These are phyloP conservation scores for Coemansia reversa DNA, from an alignment of 192 early-diverging fungal genomes.

Conservation along the genomic window DNA sequence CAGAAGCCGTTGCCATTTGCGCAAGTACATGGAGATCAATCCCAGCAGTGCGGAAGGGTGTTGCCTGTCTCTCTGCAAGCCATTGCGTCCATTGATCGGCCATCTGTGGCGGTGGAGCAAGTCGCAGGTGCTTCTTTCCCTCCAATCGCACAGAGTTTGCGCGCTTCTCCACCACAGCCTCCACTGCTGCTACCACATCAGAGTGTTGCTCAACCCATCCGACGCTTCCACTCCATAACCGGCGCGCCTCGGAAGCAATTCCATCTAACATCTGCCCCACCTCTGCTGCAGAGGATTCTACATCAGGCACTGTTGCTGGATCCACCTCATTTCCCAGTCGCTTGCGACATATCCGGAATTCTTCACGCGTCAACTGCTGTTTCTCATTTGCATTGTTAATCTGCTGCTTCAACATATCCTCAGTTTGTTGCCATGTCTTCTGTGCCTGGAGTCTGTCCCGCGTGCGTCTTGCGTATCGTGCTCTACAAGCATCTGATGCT, in stretches of 20 bases:
- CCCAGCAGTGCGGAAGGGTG: conserved; percentile 35
- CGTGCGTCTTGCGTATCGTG: conserved; percentile 31
- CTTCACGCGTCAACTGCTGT: conserved; percentile 7
- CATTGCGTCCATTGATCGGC: conserved; percentile 40
- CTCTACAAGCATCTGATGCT: conserved; percentile 9
- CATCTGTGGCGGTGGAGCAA: conserved; percentile 44
- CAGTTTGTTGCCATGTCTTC: conserved; percentile 20
- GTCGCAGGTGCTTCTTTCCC: conserved; percentile 19
- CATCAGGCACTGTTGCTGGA: conserved; percentile 10
- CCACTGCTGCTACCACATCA: conserved; percentile 9
- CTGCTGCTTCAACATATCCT: conserved; percentile 6
- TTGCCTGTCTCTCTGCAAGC: conserved; percentile 19
- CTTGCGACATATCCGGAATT: conserved; percentile 26
- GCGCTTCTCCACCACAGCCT: conserved; percentile 24
- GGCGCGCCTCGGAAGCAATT: conserved; percentile 15
- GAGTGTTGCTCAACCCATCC: conserved; percentile 34
- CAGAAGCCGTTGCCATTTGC: conserved; percentile 39
- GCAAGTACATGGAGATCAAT: conserved; percentile 33
- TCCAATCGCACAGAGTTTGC: conserved; percentile 36
- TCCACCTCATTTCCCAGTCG: conserved; percentile 6
- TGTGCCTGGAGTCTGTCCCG: conserved; percentile 37
- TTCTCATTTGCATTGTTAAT: neutral
- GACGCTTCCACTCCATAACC: conserved; percentile 31
- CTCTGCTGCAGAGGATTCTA: conserved; percentile 15
- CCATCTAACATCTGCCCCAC: conserved; percentile 14